These are phyloP conservation scores for Cylindrodendrum hubeiense DNA, from an alignment of 2,329 filamentous ascomycete genomes.

Conservation along the genomic window DNA sequence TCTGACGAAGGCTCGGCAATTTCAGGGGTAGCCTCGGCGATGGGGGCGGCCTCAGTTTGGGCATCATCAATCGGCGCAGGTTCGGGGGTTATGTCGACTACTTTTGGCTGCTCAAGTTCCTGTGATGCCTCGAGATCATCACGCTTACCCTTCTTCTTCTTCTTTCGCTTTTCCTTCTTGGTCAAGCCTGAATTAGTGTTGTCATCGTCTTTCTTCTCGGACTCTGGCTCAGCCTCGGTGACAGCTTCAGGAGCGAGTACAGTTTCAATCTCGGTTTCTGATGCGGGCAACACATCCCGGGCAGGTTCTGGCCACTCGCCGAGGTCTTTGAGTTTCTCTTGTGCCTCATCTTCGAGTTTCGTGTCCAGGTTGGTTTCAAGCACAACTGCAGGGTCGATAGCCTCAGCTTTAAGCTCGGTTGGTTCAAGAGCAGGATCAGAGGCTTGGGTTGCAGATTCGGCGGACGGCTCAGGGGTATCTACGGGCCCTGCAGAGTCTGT, in stretches of 20 bases:
- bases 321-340: neutral
- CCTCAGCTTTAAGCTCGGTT: neutral
- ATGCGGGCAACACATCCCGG: neutral
- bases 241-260: neutral
- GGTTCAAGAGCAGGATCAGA: neutral
- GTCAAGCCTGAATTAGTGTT: neutral
- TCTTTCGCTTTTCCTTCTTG: conserved; percentile 17
- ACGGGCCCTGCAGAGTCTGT: neutral
- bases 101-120: neutral
- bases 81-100: neutral
- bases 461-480: conserved; percentile 12
- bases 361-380: neutral
- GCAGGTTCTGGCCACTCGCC: neutral
- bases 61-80: neutral
- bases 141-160: conserved; percentile 31
- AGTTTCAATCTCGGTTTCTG: neutral
- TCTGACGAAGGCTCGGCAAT: neutral
- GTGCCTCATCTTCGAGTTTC: neutral
- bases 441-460: conserved; percentile 2
- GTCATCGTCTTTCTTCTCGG: neutral
- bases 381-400: neutral
- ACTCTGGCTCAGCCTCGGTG: neutral
- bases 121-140: conserved; percentile 1
- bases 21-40: neutral
- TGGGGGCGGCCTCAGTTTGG: neutral